phyloP scores from a whole-genome alignment of 2,329 filamentous ascomycete species.

The Trichocomaceae sp. region DNA sequence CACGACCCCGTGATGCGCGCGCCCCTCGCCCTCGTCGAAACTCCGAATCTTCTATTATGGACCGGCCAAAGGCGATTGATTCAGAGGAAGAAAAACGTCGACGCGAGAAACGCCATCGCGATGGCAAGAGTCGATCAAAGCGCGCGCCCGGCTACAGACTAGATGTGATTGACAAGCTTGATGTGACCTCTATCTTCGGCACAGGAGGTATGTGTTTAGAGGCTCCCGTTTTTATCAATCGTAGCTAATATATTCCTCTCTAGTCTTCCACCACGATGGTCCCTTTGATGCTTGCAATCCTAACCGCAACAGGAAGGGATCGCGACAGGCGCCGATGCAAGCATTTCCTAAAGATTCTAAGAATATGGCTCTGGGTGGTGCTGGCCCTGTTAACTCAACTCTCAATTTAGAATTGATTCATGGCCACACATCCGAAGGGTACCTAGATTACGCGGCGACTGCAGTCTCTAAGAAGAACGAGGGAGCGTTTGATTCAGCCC shows the following conservation, averaged over 20 bases:
- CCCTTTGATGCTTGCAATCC: constrained; percentile 96
- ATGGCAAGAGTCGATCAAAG: constrained; percentile 41
- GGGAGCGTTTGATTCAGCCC: constrained; percentile 59
- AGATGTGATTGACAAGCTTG: constrained; percentile 93
- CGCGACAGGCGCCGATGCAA: constrained; percentile 83
- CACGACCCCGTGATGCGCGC: constrained; percentile 35
- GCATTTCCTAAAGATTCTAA: constrained; percentile 88
- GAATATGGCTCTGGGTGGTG: constrained; percentile 85
- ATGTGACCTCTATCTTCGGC: constrained; percentile 93
- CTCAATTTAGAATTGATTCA: constrained; percentile 85
- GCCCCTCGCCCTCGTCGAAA: constrained; percentile 49
- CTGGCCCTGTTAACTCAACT: constrained; percentile 73
- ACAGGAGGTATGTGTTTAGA: constrained; percentile 65
- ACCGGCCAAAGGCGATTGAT: constrained; percentile 43
- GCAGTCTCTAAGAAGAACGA: constrained; percentile 30
- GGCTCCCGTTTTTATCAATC: neutral
- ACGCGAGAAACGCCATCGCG: constrained; percentile 43
- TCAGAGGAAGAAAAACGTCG: constrained; percentile 47
- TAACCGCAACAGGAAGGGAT: constrained; percentile 79
- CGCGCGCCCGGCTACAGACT: constrained; percentile 44
- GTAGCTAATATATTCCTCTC: neutral
- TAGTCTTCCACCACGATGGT: constrained; percentile 95
- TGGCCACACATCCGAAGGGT: constrained; percentile 78
- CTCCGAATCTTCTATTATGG: constrained; percentile 58
- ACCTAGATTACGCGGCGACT: constrained; percentile 64